Evolutionary conservation across 345 rosid species (phyloP), one percentile per base, ranked within the genome.

Genomic region (Gossypium anomalum): DNA sequence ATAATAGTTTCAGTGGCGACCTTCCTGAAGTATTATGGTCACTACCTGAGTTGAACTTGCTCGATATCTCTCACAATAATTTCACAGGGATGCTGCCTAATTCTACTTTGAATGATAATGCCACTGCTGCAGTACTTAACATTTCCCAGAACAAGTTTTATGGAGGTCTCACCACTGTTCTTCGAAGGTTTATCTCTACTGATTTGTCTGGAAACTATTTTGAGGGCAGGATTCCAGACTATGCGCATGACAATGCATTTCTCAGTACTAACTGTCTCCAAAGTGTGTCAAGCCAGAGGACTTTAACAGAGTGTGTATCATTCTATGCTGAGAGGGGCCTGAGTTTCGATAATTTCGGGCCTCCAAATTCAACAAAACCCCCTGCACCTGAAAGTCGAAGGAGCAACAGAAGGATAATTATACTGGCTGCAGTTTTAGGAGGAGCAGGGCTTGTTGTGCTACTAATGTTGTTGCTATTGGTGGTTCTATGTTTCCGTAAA

Each of bases 121-220:
- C 68, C 72, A 62, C 83, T 59, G 60, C 79, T 73, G 79, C 87
- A 57, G 62, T 45, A 73, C 77, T 96, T 59, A 82, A 93, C 79
- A 78, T 93, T 57, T 96, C 99, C n/a, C 73, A 64, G 22, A 96
- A 96, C 81, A 73, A 76, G 80, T 90, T 96, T 70, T 96, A 85
- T 60, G 98, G 98, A 53, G 78, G 72, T 80, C 92, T 93, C 58
- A 85, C 81, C 34, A 80, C 73, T 14, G 48, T 82, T 29, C 86
- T 92, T 9, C 53, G 76, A 76, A 88, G 88, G 82, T 96, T 90
- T 77, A 60, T 71, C 19, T 72, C 25, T 5, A 60, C 77, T 55
- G 83, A 92, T 78, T 82, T 96, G 78, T 89, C 97, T 3, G 87
- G 88, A 67, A 96, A 96, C 67, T 96, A 89, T 77, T 92, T 96